Evolutionary conservation across 176 grass and related monocot species (phyloP), one percentile per base, ranked within the genome.

Genomic region (Cenchrus purpureus): DNA sequence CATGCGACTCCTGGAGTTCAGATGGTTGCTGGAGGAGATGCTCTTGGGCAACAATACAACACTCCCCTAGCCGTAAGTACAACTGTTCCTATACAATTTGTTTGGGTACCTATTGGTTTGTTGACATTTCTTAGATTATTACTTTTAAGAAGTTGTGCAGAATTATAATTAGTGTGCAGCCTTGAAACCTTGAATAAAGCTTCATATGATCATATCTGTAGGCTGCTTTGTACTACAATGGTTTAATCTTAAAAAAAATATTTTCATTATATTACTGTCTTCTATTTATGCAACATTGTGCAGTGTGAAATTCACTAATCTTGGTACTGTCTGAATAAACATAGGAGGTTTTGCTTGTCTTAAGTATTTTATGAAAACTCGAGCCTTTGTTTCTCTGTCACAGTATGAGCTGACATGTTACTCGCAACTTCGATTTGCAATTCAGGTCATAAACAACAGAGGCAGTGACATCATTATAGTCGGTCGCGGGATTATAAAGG

Each of bases 391-490:
- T 13, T 17, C 1, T 10, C 4, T 1, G 2, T 55, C 45, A 57
- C 68, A 11, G 1, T 14, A 50, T 76, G 14, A 31, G 4, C 68
- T 82, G 52, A 86, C 49, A 57, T 40, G 14, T 15, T 45, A 15
- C 54, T 32, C 20, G n/a, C 4, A 74, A 80, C 71, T 43, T 54
- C 34, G 65, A n/a, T 46, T 82, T 58, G 17, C 12, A 17, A 25
- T 93, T 51, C 83, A 98, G 97, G 97, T 94, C 11, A 82, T 92
- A 87, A 73, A 82, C 69, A 88, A 95, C 53, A 88, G 91, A 77
- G 91, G 91, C n/a, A 95, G 91, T 20, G 97, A 98, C 78, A 87
- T 98, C 76, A 89, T 98, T 19, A 94, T 98, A 67, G 90, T 98
- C 32, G 97, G 91, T 1, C 88, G 93, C 7, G 91, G 91, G 31